These are phyloP conservation scores for Penicillium lividum DNA, from an alignment of 495 filamentous ascomycete species.

Conservation along the genomic window DNA sequence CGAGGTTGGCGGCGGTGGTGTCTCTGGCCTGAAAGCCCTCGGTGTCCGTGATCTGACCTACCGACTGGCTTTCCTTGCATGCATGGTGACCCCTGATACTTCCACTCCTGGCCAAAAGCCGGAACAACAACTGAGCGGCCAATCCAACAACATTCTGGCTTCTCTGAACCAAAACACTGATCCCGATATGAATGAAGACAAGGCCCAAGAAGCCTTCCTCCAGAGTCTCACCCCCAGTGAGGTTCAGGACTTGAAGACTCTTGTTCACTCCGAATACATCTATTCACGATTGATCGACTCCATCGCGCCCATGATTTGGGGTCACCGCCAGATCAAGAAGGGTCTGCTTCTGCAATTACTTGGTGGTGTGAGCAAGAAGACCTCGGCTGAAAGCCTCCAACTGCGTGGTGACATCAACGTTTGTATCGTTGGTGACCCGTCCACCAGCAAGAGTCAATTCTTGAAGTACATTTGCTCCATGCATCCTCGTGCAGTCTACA, in stretches of 20 bases:
- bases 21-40: slow-evolving; percentile 85
- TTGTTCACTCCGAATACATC: slow-evolving; percentile 95
- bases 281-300: slow-evolving; percentile 92
- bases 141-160: slow-evolving; percentile 76
- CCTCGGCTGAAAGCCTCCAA: slow-evolving; percentile 86
- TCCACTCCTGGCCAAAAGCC: slow-evolving; percentile 70
- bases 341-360: slow-evolving; percentile 91
- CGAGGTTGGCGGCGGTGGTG: slow-evolving; percentile 79
- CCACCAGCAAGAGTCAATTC: slow-evolving; percentile 98
- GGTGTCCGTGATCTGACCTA: slow-evolving; percentile 97
- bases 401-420: slow-evolving; percentile 98
- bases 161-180: slow-evolving; percentile 72
- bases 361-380: slow-evolving; percentile 82
- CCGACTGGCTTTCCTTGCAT: slow-evolving; percentile 92
- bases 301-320: slow-evolving; percentile 95
- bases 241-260: slow-evolving; percentile 84
- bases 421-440: slow-evolving; percentile 96
- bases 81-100: slow-evolving; percentile 93
- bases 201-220: slow-evolving; percentile 85
- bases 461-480: slow-evolving; percentile 95
- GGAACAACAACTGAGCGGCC: slow-evolving; percentile 66
- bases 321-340: slow-evolving; percentile 97
- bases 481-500: slow-evolving; percentile 94
- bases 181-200: slow-evolving; percentile 70
- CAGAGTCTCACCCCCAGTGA: slow-evolving; percentile 79